Percentiles rank a stretch among this genome's conserved stretches.
Conservation (phyloP, 2,329 filamentous ascomycete genomes). For the Colletotrichum abscissum region DNA sequence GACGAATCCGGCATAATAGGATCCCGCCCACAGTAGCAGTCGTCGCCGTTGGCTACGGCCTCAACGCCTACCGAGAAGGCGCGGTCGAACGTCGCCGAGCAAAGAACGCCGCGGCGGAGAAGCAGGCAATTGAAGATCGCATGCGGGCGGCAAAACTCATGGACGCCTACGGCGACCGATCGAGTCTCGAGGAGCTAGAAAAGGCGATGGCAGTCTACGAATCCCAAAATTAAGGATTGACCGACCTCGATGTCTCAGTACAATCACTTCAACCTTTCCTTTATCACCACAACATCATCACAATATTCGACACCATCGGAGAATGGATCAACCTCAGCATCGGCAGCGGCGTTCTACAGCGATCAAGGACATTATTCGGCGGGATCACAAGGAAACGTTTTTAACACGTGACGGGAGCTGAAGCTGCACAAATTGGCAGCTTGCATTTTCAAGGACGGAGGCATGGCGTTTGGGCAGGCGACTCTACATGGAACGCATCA, state of each 20-base stretch:
- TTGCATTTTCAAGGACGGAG: slow-evolving; percentile 1
- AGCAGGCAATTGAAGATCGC: slow-evolving; percentile 48
- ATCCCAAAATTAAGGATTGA: slow-evolving; percentile 34
- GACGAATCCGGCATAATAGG: slow-evolving; percentile 38
- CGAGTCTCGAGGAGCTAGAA: slow-evolving; percentile 60
- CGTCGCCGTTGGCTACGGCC: slow-evolving; percentile 47
- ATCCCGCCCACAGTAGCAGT: slow-evolving; percentile 46
- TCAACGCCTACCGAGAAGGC: slow-evolving; percentile 46
- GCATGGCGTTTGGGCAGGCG: slow-evolving; percentile 13
- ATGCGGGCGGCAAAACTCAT: slow-evolving; percentile 55
- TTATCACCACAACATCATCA: background rate
- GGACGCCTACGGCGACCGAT: slow-evolving; percentile 62
- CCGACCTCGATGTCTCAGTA: background rate
- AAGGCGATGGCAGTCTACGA: slow-evolving; percentile 60
- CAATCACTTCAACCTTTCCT: background rate
- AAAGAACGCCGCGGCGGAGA: slow-evolving; percentile 44
- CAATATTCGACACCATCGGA: background rate
- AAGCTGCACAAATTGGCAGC: slow-evolving; percentile 12
- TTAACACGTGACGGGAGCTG: background rate
- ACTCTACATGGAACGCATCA: slow-evolving; percentile 2
- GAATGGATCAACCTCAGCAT: slow-evolving; percentile 14
- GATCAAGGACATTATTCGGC: background rate
- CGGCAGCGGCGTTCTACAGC: slow-evolving; percentile 19
- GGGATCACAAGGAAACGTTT: background rate
- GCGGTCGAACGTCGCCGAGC: slow-evolving; percentile 42